Base-by-base conservation (phyloP, 2,329 filamentous ascomycete genomes). In the Aureobasidium namibiae region DNA sequence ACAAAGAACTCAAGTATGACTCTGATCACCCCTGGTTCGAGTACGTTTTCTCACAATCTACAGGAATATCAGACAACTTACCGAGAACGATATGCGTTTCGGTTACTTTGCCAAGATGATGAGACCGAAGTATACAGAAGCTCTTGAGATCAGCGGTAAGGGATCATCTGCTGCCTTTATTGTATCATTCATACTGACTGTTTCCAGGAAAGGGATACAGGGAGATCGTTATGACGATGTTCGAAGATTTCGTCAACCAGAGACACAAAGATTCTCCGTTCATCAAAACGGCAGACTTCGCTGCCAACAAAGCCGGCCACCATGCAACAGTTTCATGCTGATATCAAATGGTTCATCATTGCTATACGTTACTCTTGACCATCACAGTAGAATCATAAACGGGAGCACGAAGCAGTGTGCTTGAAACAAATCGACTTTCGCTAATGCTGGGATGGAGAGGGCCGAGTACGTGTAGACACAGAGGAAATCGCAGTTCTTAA, bases 401-500 rank as follows among this genome's bases (percentile, higher is more conserved):
- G 2, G n/a, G 9, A 39, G 39, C 48, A 38, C 39, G 21, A 39
- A 29, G 7, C 14, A 38, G n/a, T 38, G 48, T 50, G 18, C 38
- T 44, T 39, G n/a, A 36, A 44, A 34, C 14, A 45, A 44, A 24
- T 56, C 18, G 29, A 56, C 39, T 56, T 44, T 39, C 39, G 52
- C 52, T 45, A 42, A 45, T 38, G 52, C 52, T 56, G 26, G 29
- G 26, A 16, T 31, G 36, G 24, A 56, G 52, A 26, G 52, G 31
- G 52, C 24, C 42, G 53, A 42, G 33, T 36, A 33, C 39, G 21
- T 57, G 54, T 42, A 42, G 54, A 48, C 52, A 57, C 54, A 57
- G 53, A 59, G 57, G 45, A 59, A 50, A 53, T 50, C 50, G 57
- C 57, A 59, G 39, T 50, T 59, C 46, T 50, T 59, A 59, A 49